Evolutionary conservation across 768 basidiomycete species (phyloP), one percentile per base, ranked within the genome.

Genomic region (Podaxis rugospora): DNA sequence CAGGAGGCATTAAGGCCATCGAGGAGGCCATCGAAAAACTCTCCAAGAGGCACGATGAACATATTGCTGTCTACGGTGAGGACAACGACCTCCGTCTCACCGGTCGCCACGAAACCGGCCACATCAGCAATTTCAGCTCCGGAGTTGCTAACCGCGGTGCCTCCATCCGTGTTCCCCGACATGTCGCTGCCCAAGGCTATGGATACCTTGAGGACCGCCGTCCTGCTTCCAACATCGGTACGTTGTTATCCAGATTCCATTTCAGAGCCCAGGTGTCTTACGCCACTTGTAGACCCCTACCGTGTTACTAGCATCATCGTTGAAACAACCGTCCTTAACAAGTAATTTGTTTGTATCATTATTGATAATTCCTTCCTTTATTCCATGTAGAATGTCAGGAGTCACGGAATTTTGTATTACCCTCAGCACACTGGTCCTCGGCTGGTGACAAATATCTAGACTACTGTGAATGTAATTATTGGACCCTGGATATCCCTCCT

Each of bases 81-180:
- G 94, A 96, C 83, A 99, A 98, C 76, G 97, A 98, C 58, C 80
- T 94, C 63, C 87, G 97, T 70, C 82, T 99, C 71, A 97, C 95
- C 27, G 97, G 97, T 63, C 89, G 90, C 66, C 96, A 98, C 75
- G 97, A 99, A 84, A 99, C 97, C 54, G 95, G 90, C 60, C 93
- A 95, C 78, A 98, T 98, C 69, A 83, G 87, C 66, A 72, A 74
- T 59, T 99, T 99, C 83, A 90, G 88, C 68, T 90, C 92, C 62
- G 97, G 97, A 76, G 93, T 98, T 64, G 97, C 97, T 67, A 90
- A 97, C 82, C 93, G 96, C 75, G 97, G 95, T 69, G 95, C 96
- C 50, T 95, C 93, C 32, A 93, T 97, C 72, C 93, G 95, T 79
- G 89, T 99, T 50, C 97, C 97, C 51, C 82, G 96, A 69, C 92